A percentile compares a stretch with the other conserved stretches of the same genome.
Conservation (phyloP, 176 grass and related monocot species). For the Oryza meyeriana region DNA sequence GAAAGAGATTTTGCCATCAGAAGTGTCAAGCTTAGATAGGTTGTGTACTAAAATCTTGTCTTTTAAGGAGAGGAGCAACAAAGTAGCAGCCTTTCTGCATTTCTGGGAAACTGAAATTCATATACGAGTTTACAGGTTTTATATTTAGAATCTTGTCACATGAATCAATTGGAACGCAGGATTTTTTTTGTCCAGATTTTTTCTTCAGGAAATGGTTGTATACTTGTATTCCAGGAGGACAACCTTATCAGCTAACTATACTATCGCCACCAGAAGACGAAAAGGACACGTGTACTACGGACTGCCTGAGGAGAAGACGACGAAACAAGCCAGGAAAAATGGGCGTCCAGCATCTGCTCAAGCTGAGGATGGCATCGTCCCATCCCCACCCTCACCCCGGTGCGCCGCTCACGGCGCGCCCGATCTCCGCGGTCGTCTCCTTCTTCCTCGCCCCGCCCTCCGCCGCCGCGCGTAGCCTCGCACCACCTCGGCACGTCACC, state of each 20-base stretch:
- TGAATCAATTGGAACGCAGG: not conserved
- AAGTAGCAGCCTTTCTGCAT: not conserved
- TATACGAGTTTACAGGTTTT: no score
- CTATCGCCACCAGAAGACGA: not conserved
- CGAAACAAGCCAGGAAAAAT: slow-evolving; percentile 9
- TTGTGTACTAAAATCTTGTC: not conserved
- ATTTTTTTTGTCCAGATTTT: no score
- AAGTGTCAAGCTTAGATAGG: not conserved
- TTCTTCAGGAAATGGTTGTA: not conserved
- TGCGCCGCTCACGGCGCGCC: not conserved
- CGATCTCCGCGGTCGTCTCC: slow-evolving; percentile 27
- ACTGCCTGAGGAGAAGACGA: not conserved
- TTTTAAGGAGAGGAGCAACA: not conserved
- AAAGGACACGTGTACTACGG: not conserved
- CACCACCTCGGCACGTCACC: not conserved
- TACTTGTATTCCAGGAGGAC: not conserved
- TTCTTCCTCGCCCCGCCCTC: slow-evolving; percentile 2
- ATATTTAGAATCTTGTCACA: no score
- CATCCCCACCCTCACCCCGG: not conserved
- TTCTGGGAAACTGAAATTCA: not conserved
- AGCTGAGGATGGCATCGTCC: slow-evolving; percentile 33
- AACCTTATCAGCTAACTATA: slow-evolving; percentile 16
- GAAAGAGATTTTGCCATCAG: not conserved
- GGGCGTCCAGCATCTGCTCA: slow-evolving; percentile 44
- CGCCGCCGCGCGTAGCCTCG: not conserved